A percentile compares a stretch with the other conserved stretches of the same genome.
Conservation (phyloP, 2,329 filamentous ascomycete species). For the Fusarium heterosporum region DNA sequence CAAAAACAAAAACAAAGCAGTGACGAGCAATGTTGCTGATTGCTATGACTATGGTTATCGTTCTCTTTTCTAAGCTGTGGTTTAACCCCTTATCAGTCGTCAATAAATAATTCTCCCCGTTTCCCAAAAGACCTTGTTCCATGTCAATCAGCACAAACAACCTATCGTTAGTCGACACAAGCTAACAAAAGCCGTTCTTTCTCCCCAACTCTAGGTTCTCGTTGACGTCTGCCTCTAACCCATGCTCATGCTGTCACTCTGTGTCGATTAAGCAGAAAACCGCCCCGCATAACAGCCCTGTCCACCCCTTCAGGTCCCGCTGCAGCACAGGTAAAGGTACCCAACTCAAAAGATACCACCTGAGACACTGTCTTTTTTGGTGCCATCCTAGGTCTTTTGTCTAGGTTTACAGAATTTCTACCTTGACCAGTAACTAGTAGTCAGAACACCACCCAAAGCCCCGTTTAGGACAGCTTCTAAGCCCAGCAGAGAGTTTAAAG, state of each 20-base stretch:
- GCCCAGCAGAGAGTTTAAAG: conserved; percentile 34
- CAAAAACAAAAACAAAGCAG: conserved; percentile 21
- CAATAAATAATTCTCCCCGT: conserved; percentile 24
- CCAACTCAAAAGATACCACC: conserved; percentile 37
- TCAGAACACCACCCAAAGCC: conserved; percentile 35
- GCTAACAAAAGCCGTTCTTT: conserved; percentile 31
- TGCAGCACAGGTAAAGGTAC: conserved; percentile 18
- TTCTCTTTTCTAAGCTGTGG: conserved; percentile 7
- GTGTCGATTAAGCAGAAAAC: conserved; percentile 42
- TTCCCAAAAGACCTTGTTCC: conserved; percentile 20
- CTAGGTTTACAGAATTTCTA: conserved; percentile 20
- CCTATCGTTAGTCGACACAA: not conserved
- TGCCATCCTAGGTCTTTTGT: conserved; percentile 40
- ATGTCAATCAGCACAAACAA: conserved; percentile 19
- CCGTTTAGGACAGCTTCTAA: conserved; percentile 36
- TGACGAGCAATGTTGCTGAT: not conserved
- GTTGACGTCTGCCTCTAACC: conserved; percentile 36
- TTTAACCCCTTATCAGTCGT: conserved; percentile 45
- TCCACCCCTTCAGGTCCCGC: conserved; percentile 23
- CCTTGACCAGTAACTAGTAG: conserved; percentile 11
- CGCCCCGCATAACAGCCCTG: conserved; percentile 44
- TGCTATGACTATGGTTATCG: conserved; percentile 14
- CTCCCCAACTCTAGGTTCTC: conserved; percentile 27
- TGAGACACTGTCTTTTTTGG: conserved; percentile 31
- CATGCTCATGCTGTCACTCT: conserved; percentile 45